Conservation (phyloP, 805 yeast genomes). For the Candida coquimbonensis region DNA sequence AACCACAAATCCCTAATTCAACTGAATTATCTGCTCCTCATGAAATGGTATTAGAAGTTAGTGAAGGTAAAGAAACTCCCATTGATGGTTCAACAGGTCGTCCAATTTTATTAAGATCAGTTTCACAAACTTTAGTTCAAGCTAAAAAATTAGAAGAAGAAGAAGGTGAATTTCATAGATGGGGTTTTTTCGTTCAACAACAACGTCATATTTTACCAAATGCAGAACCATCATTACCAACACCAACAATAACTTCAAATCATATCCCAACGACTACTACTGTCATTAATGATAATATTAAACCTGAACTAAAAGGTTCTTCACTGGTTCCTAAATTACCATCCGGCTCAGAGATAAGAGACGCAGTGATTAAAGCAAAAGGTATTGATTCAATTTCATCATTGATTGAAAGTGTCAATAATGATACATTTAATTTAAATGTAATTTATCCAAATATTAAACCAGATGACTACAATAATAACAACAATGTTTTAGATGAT, state of each 20-base stretch:
- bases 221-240: neutral
- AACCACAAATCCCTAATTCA: neutral
- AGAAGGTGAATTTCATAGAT: slow-evolving; percentile 86
- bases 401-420: slow-evolving; percentile 57
- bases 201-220: slow-evolving; percentile 31
- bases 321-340: slow-evolving; percentile 31
- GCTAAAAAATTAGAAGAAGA: slow-evolving; percentile 79
- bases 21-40: slow-evolving; percentile 39
- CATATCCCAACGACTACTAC: too few relatives aligned
- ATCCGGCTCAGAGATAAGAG: slow-evolving; percentile 41
- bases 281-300: neutral
- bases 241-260: neutral
- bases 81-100: slow-evolving; percentile 66
- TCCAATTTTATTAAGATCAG: slow-evolving; percentile 58
- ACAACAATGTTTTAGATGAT: too few relatives aligned
- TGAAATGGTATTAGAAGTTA: slow-evolving; percentile 62
- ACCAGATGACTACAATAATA: too few relatives aligned
- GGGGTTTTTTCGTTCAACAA: slow-evolving; percentile 76
- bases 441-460: slow-evolving; percentile 34
- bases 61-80: slow-evolving; percentile 43
- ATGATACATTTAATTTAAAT: slow-evolving; percentile 44
- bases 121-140: slow-evolving; percentile 56
- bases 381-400: slow-evolving; percentile 67
- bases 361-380: slow-evolving; percentile 61
- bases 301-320: neutral